phyloP scores from a whole-genome alignment of 2,329 filamentous ascomycete species.

The Leptographium wingfieldii region DNA sequence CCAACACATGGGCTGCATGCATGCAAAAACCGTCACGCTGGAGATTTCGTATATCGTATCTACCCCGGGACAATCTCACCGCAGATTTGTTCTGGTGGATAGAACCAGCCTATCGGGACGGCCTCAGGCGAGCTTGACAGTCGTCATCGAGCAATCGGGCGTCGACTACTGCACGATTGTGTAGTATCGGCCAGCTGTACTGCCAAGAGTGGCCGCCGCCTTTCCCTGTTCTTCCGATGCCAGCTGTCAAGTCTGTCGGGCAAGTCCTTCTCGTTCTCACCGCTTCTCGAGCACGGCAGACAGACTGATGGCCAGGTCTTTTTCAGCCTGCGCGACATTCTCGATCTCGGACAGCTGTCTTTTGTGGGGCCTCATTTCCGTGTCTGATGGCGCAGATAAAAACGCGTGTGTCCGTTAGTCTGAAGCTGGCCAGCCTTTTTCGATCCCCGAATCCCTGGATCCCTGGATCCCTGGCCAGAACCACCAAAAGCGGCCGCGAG shows the following conservation, averaged over 20 bases:
- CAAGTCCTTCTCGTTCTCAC: background rate
- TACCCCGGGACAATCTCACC: background rate
- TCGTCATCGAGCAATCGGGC: slow-evolving; percentile 1
- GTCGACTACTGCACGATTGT: background rate
- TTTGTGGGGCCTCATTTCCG: background rate
- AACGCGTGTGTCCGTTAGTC: background rate
- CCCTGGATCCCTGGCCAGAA: background rate
- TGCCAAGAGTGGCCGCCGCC: background rate
- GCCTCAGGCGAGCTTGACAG: background rate
- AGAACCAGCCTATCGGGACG: slow-evolving; percentile 1
- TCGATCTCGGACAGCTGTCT: background rate
- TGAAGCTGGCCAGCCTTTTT: background rate
- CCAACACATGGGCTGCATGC: slow-evolving; percentile 7
- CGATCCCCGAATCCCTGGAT: background rate
- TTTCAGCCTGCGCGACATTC: background rate
- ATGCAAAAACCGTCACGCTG: too few species aligned
- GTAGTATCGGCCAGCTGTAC: slow-evolving; percentile 4
- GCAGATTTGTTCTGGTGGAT: background rate
- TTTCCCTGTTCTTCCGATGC: background rate
- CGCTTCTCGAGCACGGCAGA: background rate
- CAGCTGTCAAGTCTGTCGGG: slow-evolving; percentile 2
- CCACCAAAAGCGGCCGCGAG: background rate
- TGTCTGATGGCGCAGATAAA: background rate
- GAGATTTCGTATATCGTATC: too few species aligned
- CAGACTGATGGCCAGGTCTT: background rate